These are phyloP conservation scores for Verticillium nubilum DNA, from an alignment of 2,329 filamentous ascomycete species.

Conservation along the genomic window DNA sequence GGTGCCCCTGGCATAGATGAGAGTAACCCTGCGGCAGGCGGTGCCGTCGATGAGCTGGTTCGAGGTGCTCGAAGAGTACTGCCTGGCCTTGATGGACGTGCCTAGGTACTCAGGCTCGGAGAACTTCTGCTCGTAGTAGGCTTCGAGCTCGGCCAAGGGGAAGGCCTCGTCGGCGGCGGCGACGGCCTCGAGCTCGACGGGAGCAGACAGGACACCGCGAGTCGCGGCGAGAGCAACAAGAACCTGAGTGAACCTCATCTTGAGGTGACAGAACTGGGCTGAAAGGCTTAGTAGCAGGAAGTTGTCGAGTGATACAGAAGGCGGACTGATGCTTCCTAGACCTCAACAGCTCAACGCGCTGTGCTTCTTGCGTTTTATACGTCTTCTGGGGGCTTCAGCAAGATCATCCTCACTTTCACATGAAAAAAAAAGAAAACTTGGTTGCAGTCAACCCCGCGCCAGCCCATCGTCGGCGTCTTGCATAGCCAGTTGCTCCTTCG, in stretches of 20 bases:
- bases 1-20: slow-evolving; percentile 54
- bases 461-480: background rate
- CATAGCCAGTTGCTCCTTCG: background rate
- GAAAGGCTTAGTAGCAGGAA: background rate
- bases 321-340: background rate
- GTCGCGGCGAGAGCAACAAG: background rate
- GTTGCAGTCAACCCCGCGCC: background rate
- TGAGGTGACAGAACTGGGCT: background rate
- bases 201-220: background rate
- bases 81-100: background rate
- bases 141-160: background rate
- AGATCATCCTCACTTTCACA: background rate
- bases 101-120: background rate
- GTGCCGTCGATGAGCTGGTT: slow-evolving; percentile 14
- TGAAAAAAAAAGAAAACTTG: background rate
- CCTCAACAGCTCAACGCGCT: background rate
- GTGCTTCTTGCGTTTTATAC: background rate
- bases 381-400: background rate
- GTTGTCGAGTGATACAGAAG: background rate
- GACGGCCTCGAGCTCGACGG: background rate
- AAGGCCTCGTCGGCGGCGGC: background rate
- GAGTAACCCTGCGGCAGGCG: slow-evolving; percentile 38
- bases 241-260: background rate
- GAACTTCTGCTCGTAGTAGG: background rate
- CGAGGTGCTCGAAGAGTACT: slow-evolving; percentile 10